Conservation (phyloP, 306 rosid species). For the Elaeagnus macrophylla region DNA sequence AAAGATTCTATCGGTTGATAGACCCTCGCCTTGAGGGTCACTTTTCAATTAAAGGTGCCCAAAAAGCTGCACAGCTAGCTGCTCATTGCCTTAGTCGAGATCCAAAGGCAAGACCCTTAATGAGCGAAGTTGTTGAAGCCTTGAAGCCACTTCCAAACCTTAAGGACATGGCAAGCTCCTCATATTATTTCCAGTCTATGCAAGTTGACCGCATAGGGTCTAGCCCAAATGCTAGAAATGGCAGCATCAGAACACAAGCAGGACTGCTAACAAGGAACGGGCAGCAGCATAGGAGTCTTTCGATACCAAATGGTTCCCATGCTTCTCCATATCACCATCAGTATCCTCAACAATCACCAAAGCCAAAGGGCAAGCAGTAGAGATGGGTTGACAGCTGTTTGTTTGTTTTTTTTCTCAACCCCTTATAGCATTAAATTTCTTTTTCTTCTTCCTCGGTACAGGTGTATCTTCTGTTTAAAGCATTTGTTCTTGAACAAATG, state of each 20-base stretch:
- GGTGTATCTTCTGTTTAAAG: constrained; percentile 37
- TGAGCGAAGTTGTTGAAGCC: constrained; percentile 92
- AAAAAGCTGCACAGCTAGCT: constrained; percentile 77
- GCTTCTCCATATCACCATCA: constrained; percentile 91
- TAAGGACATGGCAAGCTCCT: constrained; percentile 96
- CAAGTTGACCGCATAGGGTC: constrained; percentile 57
- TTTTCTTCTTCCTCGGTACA: constrained; percentile 19
- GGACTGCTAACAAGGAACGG: constrained; percentile 56
- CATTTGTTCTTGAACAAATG: constrained; percentile 50
- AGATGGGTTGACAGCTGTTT: constrained; percentile 27
- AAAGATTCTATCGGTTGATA: constrained; percentile 72
- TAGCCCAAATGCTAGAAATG: constrained; percentile 69
- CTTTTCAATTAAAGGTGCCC: constrained; percentile 90
- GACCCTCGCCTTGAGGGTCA: constrained; percentile 97
- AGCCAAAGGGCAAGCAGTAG: constrained; percentile 68
- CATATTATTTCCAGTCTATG: constrained; percentile 80
- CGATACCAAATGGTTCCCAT: constrained; percentile 60
- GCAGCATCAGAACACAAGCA: constrained; percentile 41
- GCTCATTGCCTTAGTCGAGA: constrained; percentile 87
- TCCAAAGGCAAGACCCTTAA: constrained; percentile 80
- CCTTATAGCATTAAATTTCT: constrained; percentile 13
- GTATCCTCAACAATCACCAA: constrained; percentile 75
- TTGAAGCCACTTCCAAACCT: constrained; percentile 83
- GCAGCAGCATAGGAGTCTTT: constrained; percentile 67
- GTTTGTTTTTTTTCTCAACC: constrained; percentile 26